A percentile compares a stretch with the other conserved stretches of the same genome.
phyloP scores from a whole-genome alignment of 257 asterid species.

The Scutellaria galericulata region DNA sequence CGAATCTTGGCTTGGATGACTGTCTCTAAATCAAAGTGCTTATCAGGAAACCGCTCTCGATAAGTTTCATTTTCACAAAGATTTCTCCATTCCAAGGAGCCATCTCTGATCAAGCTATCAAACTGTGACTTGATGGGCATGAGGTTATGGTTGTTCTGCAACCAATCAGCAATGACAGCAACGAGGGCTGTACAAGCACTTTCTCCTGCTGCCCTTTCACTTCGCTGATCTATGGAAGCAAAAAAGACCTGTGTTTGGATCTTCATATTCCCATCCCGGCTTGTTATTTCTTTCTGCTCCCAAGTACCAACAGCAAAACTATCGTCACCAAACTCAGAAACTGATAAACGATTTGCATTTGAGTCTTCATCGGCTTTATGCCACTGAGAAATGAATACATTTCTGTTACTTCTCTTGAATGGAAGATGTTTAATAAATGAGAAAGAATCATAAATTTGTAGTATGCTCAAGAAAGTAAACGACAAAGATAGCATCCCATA shows the following conservation, averaged over 20 bases:
- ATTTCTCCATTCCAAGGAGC: conserved; percentile 93
- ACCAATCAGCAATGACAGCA: conserved; percentile 93
- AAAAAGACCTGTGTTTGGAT: conserved; percentile 78
- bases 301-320: conserved; percentile 83
- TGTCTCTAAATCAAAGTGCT: conserved; percentile 95
- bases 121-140: conserved; percentile 95
- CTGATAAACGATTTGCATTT: conserved; percentile 56
- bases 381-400: conserved; percentile 52
- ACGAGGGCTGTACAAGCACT: conserved; percentile 97
- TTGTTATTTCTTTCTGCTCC: conserved; percentile 81
- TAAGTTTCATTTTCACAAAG: conserved; percentile 76
- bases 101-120: conserved; percentile 80
- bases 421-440: conserved; percentile 18
- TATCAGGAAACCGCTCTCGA: conserved; percentile 73
- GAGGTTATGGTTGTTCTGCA: conserved; percentile 64
- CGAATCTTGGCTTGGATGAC: conserved; percentile 78
- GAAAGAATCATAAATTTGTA: not conserved
- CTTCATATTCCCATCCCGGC: conserved; percentile 85
- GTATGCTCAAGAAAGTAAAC: not conserved
- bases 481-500: conserved; percentile 1
- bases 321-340: conserved; percentile 94
- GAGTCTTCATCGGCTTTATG: conserved; percentile 75
- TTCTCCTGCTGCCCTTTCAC: conserved; percentile 95
- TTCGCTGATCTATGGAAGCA: conserved; percentile 95
- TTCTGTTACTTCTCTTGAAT: conserved; percentile 21